Percentiles rank a stretch among this genome's conserved stretches.
These are phyloP conservation scores for Cordyceps cicadae DNA, from an alignment of 2,329 filamentous ascomycete species.

Conservation along the genomic window DNA sequence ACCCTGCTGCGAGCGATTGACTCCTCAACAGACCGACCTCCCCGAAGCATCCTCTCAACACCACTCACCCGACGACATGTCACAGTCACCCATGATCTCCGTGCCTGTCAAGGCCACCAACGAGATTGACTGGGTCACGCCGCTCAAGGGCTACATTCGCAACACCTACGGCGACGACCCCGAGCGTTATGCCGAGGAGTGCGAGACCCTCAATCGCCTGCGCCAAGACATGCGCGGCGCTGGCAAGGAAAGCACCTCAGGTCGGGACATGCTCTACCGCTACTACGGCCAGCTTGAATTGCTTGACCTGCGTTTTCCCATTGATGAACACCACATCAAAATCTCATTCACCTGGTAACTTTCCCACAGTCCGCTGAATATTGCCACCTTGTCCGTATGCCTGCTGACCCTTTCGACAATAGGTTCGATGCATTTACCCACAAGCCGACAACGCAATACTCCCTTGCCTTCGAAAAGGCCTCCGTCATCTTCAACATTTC, in stretches of 20 bases:
- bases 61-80: constrained; percentile 41
- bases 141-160: constrained; percentile 87
- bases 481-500: constrained; percentile 99
- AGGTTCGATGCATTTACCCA: constrained; percentile 99
- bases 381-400: not conserved
- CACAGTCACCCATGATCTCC: constrained; percentile 90
- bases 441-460: constrained; percentile 94
- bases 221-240: constrained; percentile 98
- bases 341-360: constrained; percentile 92
- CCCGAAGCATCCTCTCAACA: not conserved
- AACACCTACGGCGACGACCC: constrained; percentile 94
- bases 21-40: not conserved
- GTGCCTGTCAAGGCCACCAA: constrained; percentile 88
- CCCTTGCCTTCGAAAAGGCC: constrained; percentile 93
- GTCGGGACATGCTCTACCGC: constrained; percentile 85
- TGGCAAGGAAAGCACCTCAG: constrained; percentile 90
- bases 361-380: constrained; percentile 13
- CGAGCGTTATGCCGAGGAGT: constrained; percentile 92
- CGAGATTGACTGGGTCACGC: constrained; percentile 95
- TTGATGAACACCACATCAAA: constrained; percentile 98
- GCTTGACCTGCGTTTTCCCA: constrained; percentile 86
- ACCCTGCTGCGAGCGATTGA: not conserved
- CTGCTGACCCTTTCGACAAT: constrained; percentile 6
- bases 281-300: constrained; percentile 98
- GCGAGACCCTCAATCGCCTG: constrained; percentile 83